These are phyloP conservation scores for Mrakia blollopis DNA, from an alignment of 768 basidiomycete species.

Conservation along the genomic window DNA sequence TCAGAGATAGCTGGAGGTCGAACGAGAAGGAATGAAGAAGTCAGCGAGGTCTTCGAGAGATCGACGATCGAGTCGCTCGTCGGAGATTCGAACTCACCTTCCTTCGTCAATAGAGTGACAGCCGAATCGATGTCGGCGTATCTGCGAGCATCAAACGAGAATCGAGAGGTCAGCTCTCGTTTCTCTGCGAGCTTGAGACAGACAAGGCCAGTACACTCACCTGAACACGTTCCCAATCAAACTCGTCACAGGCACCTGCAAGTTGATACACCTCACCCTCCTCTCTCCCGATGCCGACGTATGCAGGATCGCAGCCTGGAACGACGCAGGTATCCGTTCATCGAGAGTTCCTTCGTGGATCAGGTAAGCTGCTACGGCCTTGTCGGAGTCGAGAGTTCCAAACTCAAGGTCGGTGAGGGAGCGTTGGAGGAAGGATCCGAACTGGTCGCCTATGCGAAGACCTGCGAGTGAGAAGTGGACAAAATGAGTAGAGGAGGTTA, in stretches of 20 bases:
- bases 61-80: background rate
- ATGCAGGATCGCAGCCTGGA: conserved; percentile 85
- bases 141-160: conserved; percentile 36
- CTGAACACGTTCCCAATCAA: conserved; percentile 86
- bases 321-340: conserved; percentile 64
- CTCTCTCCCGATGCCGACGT: conserved; percentile 72
- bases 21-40: background rate
- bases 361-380: conserved; percentile 67
- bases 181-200: background rate
- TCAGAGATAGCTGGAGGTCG: conserved; percentile 60
- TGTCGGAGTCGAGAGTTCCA: conserved; percentile 74
- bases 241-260: conserved; percentile 72
- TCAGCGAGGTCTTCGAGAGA: background rate
- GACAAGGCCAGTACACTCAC: background rate
- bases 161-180: background rate
- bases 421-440: conserved; percentile 53
- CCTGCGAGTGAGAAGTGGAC: conserved; percentile 33
- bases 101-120: conserved; percentile 66
- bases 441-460: conserved; percentile 48
- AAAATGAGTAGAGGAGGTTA: conserved; percentile 20
- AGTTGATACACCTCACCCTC: conserved; percentile 75
- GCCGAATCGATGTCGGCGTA: conserved; percentile 85
- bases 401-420: conserved; percentile 66
- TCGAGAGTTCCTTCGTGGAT: conserved; percentile 66
- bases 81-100: conserved; percentile 51